Conservation (phyloP, 2,329 filamentous ascomycete genomes). For the Emmonsiellopsis sp. region DNA sequence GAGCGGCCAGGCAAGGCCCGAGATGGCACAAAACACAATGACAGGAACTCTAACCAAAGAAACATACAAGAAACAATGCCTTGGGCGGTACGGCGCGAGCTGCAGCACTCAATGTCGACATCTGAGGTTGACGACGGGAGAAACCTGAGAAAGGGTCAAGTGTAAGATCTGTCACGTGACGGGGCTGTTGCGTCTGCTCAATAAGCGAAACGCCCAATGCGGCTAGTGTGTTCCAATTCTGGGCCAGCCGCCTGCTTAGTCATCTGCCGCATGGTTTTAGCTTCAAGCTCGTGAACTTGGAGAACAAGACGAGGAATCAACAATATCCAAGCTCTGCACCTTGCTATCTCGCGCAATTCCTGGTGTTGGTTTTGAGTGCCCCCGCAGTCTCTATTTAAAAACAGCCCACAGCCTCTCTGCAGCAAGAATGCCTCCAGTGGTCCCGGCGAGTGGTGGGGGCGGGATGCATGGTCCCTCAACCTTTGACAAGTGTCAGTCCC, state of each 20-base stretch:
- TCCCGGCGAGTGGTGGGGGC: constrained; percentile 41
- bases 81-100: not conserved
- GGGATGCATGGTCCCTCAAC: constrained; percentile 53
- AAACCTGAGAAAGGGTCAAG: constrained; percentile 5
- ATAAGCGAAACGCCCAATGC: constrained; percentile 2
- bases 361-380: not conserved
- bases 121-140: not conserved
- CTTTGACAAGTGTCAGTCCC: constrained; percentile 58
- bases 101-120: not conserved
- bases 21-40: not conserved
- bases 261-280: not conserved
- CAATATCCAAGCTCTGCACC: not conserved
- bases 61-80: not conserved
- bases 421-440: constrained; percentile 47
- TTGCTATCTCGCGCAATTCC: not conserved
- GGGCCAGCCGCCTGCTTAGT: not conserved
- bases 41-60: constrained; percentile 5
- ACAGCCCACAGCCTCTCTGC: not conserved
- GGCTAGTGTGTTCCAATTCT: not conserved
- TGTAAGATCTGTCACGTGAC: constrained; percentile 13
- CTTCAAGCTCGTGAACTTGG: not conserved
- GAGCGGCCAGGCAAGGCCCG: not conserved
- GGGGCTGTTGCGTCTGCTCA: not conserved
- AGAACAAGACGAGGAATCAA: not conserved
- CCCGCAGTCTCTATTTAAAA: not conserved